A percentile compares a stretch with the other conserved stretches of the same genome.
Evolutionary conservation across 441 rosid genomes (phyloP).

Genomic region (Bocquillonia castaneifolia): DNA sequence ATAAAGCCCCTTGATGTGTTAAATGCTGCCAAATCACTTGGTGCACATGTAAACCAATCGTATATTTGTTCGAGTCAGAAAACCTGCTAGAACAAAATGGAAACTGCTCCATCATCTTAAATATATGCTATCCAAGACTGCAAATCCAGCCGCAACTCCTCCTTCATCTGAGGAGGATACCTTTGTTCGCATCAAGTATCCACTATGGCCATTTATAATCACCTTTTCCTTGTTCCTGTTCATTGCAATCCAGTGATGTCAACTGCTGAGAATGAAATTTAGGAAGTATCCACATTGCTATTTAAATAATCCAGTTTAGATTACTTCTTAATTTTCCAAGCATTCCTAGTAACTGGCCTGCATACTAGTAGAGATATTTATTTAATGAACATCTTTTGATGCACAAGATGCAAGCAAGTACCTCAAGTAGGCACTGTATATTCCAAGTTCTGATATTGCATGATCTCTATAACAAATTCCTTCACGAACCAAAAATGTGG

Average conservation of each 20-base stretch:
- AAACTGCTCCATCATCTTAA: constrained; percentile 42
- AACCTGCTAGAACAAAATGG: background rate
- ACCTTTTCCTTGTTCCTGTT: constrained; percentile 82
- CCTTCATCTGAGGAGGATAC: constrained; percentile 96
- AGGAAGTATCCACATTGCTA: background rate
- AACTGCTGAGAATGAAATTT: background rate
- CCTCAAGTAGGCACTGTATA: constrained; percentile 86
- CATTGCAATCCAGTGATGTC: constrained; percentile 20
- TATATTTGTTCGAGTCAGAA: background rate
- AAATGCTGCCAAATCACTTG: background rate
- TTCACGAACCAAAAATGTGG: constrained; percentile 65
- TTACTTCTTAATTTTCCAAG: background rate
- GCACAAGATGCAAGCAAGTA: constrained; percentile 30
- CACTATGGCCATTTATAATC: constrained; percentile 67
- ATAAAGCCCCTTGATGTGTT: background rate
- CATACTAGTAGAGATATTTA: background rate
- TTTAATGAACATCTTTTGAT: background rate
- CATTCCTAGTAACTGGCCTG: background rate
- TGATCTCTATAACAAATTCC: constrained; percentile 66
- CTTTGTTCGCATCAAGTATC: constrained; percentile 89
- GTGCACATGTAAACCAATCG: background rate
- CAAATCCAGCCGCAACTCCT: constrained; percentile 92
- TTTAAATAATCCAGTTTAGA: background rate
- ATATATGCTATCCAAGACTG: constrained; percentile 85
- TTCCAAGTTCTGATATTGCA: constrained; percentile 84